These are phyloP conservation scores for Rhodotorula sp. DNA, from an alignment of 1,284 basidiomycete genomes.

Conservation along the genomic window DNA sequence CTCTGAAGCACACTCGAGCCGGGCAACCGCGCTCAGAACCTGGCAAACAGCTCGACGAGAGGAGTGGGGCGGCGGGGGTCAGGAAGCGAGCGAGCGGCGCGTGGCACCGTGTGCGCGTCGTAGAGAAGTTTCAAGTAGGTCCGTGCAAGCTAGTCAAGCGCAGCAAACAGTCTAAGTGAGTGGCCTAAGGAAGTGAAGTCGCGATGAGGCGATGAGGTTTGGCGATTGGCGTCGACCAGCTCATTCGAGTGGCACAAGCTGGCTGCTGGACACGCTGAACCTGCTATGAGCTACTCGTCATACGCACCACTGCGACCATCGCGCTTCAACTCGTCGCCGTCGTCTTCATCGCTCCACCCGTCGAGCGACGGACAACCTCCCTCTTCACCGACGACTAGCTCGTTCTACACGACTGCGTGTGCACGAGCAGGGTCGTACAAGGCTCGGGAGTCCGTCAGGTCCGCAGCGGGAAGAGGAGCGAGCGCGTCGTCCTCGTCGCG, in stretches of 20 bases:
- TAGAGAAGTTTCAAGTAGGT: background rate
- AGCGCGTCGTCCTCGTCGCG: background rate
- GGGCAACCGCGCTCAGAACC: background rate
- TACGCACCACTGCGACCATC: conserved; percentile 6
- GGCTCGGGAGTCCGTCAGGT: background rate
- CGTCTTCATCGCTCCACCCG: background rate
- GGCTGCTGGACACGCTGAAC: background rate
- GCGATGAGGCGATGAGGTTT: background rate
- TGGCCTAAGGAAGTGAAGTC: too few relatives aligned
- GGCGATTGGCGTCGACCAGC: background rate
- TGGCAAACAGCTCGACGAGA: background rate
- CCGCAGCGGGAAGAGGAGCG: too few relatives aligned
- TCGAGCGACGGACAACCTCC: conserved; percentile 1
- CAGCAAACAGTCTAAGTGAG: too few relatives aligned
- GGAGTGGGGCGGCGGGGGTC: background rate
- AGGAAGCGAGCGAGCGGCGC: too few relatives aligned
- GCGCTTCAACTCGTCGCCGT: background rate
- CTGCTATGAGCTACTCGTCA: background rate
- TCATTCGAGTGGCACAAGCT: background rate
- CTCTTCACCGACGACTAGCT: background rate
- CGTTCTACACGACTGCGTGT: background rate
- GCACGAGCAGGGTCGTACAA: background rate
- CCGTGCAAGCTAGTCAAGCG: background rate
- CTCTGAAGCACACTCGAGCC: too few relatives aligned
- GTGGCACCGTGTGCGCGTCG: background rate